Base-by-base conservation (phyloP, 495 filamentous ascomycete species). In the Penicillium goetzii region DNA sequence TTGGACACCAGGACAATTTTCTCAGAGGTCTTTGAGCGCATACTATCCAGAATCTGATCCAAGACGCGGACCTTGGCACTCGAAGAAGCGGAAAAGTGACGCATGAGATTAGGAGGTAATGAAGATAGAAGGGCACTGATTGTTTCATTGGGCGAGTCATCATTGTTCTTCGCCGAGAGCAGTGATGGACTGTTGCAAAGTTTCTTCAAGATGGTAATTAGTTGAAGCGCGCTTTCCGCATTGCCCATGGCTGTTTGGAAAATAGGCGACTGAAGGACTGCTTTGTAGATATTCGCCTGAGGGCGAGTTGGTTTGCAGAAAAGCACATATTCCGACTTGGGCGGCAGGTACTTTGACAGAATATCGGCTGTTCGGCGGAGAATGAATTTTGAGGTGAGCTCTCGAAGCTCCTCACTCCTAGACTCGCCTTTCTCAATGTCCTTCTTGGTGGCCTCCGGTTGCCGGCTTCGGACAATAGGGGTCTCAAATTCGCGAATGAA, bases 1-100 rank as follows among this genome's bases (percentile, higher is more conserved):
- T 93, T 92, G 23, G 90, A 92, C 32, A 94, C 90, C 21, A 94
- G 79, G 15, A 94, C 89, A 36, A 94, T 84, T 63, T 93, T 94
- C 68, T 94, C 90, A 1, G 78, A 66, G 0, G 90, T 89, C 4
- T 78, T 83, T 8, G 78, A 82, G 40, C 81, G 84, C 14, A 94
- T 78, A 12, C 78, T 82, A 61, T 89, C 81, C 5, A 94, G 76
- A 15, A 94, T 76, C 54, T 85, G 78, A 64, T 92, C 89, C 1
- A 94, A 79, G 23, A 92, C 85, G 36, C 89, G 85, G 32, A 94
- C 78, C 67, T 94, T 94, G 21, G 83, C 85, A 58, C 88, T 90
- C 9, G 87, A 79, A 2, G 83, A 84, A 21, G 85, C 80, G 11
- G 83, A 84, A 56, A 83, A 80, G 41, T 82, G 79, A 28, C 81